Evolutionary conservation across 176 grass and related monocot genomes (phyloP).

Genomic region (Thalia dealbata): DNA sequence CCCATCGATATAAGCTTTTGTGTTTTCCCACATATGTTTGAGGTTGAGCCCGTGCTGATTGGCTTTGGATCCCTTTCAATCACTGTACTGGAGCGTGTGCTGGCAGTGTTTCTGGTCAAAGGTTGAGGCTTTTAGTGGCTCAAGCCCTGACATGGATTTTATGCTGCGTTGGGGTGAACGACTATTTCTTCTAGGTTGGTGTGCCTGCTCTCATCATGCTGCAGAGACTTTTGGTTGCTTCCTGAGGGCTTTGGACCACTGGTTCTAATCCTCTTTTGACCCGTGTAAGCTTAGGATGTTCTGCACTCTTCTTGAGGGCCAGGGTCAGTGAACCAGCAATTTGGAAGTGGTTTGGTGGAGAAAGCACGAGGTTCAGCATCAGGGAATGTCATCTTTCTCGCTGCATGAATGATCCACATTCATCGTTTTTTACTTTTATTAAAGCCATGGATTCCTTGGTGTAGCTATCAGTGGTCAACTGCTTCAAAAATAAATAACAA

Average conservation of each 20-base stretch:
- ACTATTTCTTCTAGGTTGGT: neutral
- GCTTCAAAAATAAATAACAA: no score
- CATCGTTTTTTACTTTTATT: neutral
- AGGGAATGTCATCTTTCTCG: neutral
- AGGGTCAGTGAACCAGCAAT: neutral
- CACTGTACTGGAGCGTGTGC: neutral
- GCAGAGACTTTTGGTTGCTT: neutral
- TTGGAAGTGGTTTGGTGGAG: neutral
- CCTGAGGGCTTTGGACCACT: neutral
- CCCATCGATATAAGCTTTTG: neutral
- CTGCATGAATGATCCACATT: neutral
- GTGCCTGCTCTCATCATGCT: neutral
- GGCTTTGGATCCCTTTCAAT: neutral
- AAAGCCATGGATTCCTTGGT: neutral
- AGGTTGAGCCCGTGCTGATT: neutral
- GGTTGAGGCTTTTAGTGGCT: neutral
- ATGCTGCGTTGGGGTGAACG: neutral
- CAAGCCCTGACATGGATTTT: neutral
- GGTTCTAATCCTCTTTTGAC: neutral
- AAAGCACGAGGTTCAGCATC: neutral
- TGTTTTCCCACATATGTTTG: neutral
- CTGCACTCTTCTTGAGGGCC: neutral
- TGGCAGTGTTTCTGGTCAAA: neutral
- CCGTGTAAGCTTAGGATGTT: neutral
- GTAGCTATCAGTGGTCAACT: neutral